phyloP scores from a whole-genome alignment of 1,139 yeast genomes.

The Geotrichum citri-aurantii region DNA sequence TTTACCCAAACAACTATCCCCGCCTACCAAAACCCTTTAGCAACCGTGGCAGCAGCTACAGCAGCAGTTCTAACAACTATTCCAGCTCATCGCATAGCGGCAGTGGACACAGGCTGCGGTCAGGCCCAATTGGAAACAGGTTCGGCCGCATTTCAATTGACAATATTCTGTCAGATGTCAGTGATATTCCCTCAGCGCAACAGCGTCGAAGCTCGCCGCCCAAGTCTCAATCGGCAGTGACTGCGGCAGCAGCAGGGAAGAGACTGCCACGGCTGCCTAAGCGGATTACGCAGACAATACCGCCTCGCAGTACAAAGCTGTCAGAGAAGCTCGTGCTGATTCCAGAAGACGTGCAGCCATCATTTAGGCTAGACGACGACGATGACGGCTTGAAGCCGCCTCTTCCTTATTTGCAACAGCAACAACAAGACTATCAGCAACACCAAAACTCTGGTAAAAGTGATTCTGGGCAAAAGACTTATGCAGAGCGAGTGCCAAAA shows the following conservation, averaged over 20 bases:
- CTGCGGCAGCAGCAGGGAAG: not conserved
- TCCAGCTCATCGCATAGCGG: not conserved
- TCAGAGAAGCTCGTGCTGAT: slow-evolving; percentile 81
- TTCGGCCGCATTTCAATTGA: slow-evolving; percentile 34
- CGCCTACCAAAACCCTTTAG: not conserved
- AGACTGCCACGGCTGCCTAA: slow-evolving; percentile 21
- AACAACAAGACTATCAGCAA: no score
- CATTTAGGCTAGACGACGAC: slow-evolving; percentile 27
- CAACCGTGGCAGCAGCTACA: not conserved
- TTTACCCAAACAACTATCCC: not conserved
- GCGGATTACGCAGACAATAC: slow-evolving; percentile 53
- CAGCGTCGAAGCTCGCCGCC: slow-evolving; percentile 36
- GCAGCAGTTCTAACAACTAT: not conserved
- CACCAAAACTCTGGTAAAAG: slow-evolving; percentile 7
- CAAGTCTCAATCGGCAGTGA: not conserved
- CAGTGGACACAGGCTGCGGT: not conserved
- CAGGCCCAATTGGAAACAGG: slow-evolving; percentile 8
- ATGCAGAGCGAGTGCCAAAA: slow-evolving; percentile 66
- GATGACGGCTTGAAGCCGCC: slow-evolving; percentile 26
- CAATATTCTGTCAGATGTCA: slow-evolving; percentile 53
- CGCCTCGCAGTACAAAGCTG: slow-evolving; percentile 80
- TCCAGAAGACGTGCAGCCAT: slow-evolving; percentile 55
- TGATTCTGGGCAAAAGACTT: slow-evolving; percentile 30
- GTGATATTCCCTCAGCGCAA: slow-evolving; percentile 82
- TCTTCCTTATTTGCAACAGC: not conserved